These are phyloP conservation scores for Coniochaeta sp. DNA, from an alignment of 2,329 filamentous ascomycete species.

Conservation along the genomic window DNA sequence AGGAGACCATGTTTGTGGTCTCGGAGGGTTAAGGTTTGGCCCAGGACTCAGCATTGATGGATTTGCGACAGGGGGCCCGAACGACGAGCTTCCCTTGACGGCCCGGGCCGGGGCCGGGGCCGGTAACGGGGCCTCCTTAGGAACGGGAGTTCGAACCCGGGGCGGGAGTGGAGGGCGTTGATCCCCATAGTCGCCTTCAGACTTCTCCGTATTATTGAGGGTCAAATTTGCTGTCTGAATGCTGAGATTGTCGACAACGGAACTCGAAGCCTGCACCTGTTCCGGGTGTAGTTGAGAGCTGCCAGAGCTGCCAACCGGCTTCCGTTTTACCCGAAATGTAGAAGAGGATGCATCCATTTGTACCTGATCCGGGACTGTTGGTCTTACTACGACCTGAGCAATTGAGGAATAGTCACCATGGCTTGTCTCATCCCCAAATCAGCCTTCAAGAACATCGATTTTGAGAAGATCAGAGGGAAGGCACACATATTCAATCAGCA, in stretches of 20 bases:
- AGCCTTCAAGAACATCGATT: background rate
- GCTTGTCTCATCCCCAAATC: background rate
- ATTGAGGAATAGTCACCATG: background rate
- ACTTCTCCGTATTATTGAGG: background rate
- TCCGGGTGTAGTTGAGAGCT: background rate
- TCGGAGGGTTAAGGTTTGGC: background rate
- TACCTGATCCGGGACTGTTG: background rate
- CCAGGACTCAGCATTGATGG: background rate
- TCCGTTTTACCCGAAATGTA: background rate
- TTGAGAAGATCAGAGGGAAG: background rate
- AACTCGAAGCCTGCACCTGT: background rate
- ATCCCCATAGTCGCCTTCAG: background rate
- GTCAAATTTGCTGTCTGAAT: background rate
- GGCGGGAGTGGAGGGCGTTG: background rate
- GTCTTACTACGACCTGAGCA: background rate
- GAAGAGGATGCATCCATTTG: background rate
- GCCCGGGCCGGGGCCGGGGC: background rate
- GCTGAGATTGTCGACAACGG: background rate
- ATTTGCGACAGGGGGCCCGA: background rate
- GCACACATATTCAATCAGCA: no score
- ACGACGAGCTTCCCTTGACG: background rate
- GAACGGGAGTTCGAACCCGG: background rate
- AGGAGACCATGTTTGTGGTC: background rate
- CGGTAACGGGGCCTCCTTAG: background rate
- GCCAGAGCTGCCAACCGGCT: background rate